Conservation (phyloP, 805 yeast species). For the Kluyveromyces starmeri region DNA sequence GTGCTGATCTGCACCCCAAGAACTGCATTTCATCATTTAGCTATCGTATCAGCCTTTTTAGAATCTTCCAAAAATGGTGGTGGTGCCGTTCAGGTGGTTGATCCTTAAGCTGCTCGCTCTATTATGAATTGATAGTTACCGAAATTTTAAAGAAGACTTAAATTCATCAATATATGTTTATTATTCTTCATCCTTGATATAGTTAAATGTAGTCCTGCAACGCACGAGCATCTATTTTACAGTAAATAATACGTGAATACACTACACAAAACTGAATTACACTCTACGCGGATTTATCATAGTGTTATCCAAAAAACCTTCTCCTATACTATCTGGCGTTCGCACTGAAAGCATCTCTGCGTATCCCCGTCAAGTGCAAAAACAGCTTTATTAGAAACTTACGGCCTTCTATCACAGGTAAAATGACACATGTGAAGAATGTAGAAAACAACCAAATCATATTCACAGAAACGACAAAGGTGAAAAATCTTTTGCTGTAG, state of each 20-base stretch:
- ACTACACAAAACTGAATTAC: no score
- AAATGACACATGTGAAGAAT: constrained; percentile 26
- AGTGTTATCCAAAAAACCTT: no score
- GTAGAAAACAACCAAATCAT: constrained; percentile 31
- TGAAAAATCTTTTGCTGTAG: constrained; percentile 27
- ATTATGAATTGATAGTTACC: no score
- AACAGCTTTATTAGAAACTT: constrained; percentile 1
- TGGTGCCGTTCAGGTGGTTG: constrained; percentile 37
- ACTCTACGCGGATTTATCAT: no score
- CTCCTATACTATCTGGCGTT: no score
- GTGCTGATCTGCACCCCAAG: constrained; percentile 56
- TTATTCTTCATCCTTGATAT: no score
- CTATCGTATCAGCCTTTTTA: constrained; percentile 78
- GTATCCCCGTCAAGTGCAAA: neutral
- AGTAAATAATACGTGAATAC: no score
- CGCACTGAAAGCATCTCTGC: neutral
- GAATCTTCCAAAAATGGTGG: constrained; percentile 56
- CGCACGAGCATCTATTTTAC: no score
- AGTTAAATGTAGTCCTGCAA: no score
- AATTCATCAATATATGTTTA: no score
- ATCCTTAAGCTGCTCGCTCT: no score
- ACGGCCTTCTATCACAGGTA: constrained; percentile 27
- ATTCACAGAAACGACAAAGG: constrained; percentile 26
- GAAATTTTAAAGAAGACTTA: no score
- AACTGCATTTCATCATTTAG: constrained; percentile 85